Base-by-base conservation (phyloP, 345 rosid genomes). In the Citrus trifoliata region DNA sequence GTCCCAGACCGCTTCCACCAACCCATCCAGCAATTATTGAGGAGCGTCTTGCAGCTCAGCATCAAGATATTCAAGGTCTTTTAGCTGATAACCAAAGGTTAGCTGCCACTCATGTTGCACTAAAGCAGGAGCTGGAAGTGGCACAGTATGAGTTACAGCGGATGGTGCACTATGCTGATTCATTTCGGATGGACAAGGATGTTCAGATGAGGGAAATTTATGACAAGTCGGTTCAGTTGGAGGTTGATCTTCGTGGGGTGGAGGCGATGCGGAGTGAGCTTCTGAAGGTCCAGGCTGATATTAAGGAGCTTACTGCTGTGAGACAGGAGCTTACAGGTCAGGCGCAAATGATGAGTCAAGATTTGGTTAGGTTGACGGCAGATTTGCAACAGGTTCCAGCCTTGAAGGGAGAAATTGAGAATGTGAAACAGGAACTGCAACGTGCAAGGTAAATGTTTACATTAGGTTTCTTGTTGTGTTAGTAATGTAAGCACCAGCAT, bases 41-140 rank as follows among this genome's bases (percentile, higher is more conserved):
- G 81, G 97, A 94, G 67, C 89, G 84, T 75, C 88, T 95, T 28
- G 92, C 91, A 7, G 91, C 88, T 63, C 99, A 96, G 35, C 89
- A 90, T 76, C 97, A 96, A 76, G 98, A 91, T n/a, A 90, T 94
- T 76, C 99, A 94, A 81, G 97, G 86, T 19, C 87, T 96, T 7
- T 81, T 96, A 61, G 98, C 89, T 28, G 98, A 96, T 83, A 94
- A 94, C 74, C 98, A 94, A 86, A 79, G 93, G 72, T 82, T 91
- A 2, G 98, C 97, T 61, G 98, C 98, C 0, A 96, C 97, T 10
- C 99, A 93, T 66, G 98, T 96, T 46, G 98, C 99, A 2, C 82
- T 96, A 7, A 96, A 96, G 87, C 99, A 96, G 82, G 99, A 94
- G 40, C 53, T 96, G 76, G 99, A 96, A 80, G 95, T 85, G 58